Evolutionary conservation across 2,329 filamentous ascomycete genomes (phyloP).

Genomic region (Chrysoporthe cubensis): DNA sequence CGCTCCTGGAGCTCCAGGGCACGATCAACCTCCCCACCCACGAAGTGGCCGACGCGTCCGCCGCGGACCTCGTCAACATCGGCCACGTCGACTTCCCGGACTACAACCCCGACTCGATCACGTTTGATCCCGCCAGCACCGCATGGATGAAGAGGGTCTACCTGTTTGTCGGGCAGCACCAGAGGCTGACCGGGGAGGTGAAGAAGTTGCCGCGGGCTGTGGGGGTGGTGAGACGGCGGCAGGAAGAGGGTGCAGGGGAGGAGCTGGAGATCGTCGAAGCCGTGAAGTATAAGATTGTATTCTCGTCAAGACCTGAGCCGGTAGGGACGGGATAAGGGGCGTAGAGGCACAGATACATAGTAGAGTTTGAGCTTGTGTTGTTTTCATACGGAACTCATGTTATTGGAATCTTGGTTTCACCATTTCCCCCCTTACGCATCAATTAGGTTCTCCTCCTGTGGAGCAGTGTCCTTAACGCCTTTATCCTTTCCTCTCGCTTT

Average conservation of each 20-base stretch:
- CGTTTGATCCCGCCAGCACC: constrained; percentile 52
- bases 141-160: constrained; percentile 91
- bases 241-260: constrained; percentile 52
- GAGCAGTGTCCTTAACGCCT: constrained; percentile 36
- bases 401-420: too few relatives aligned
- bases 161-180: constrained; percentile 85
- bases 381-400: neutral
- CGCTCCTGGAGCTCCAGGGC: constrained; percentile 90
- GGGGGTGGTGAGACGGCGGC: constrained; percentile 71
- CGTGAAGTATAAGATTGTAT: constrained; percentile 84
- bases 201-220: constrained; percentile 82
- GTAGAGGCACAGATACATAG: neutral
- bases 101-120: constrained; percentile 58
- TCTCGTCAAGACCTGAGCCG: constrained; percentile 83
- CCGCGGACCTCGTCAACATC: constrained; percentile 41
- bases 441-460: constrained; percentile 42
- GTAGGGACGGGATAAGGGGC: constrained; percentile 54
- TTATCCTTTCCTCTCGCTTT: constrained; percentile 64
- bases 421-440: constrained; percentile 36
- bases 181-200: constrained; percentile 86
- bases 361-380: neutral
- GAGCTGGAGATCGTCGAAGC: constrained; percentile 86
- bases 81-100: constrained; percentile 53
- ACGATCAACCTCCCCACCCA: constrained; percentile 74
- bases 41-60: constrained; percentile 34